These are phyloP conservation scores for Fusarium napiforme DNA, from an alignment of 2,329 filamentous ascomycete genomes.

Conservation along the genomic window DNA sequence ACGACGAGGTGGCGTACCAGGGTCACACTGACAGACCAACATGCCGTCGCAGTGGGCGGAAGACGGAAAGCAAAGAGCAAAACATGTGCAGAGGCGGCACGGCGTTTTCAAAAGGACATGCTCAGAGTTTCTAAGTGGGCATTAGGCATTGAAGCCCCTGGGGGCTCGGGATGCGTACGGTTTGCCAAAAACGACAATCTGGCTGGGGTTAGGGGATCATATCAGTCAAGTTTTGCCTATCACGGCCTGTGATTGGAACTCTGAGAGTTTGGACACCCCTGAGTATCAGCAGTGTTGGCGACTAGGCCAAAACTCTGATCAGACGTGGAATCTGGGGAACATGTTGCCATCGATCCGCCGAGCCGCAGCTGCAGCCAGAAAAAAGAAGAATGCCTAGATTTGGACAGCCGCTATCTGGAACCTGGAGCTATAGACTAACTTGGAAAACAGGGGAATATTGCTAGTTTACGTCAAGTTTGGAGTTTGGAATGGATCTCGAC, in stretches of 20 bases:
- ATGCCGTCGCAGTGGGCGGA: conserved; percentile 13
- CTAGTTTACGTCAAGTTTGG: conserved; percentile 3
- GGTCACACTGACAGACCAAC: conserved; percentile 15
- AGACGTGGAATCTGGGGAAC: conserved; percentile 41
- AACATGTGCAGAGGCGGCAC: conserved; percentile 8
- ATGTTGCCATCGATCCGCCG: conserved; percentile 31
- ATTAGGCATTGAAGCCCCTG: conserved; percentile 2
- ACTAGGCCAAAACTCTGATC: conserved; percentile 19
- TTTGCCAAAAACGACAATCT: conserved; percentile 14
- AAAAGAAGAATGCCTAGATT: not conserved
- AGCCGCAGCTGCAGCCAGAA: conserved; percentile 12
- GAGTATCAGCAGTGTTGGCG: conserved; percentile 16
- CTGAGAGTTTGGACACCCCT: conserved; percentile 31
- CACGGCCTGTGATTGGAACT: conserved; percentile 32
- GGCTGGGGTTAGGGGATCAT: conserved; percentile 29
- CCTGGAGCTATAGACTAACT: not conserved
- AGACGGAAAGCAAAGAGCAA: not conserved
- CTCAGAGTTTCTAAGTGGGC: conserved; percentile 14
- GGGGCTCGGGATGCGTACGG: conserved; percentile 34
- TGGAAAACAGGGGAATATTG: not conserved
- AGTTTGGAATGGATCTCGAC: conserved; percentile 25
- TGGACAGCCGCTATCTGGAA: conserved; percentile 10
- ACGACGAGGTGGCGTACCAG: conserved; percentile 35
- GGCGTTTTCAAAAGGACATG: conserved; percentile 6
- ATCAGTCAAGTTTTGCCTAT: conserved; percentile 34